These are phyloP conservation scores for Jaminaea rosea DNA, from an alignment of 1,284 basidiomycete species.

Conservation along the genomic window DNA sequence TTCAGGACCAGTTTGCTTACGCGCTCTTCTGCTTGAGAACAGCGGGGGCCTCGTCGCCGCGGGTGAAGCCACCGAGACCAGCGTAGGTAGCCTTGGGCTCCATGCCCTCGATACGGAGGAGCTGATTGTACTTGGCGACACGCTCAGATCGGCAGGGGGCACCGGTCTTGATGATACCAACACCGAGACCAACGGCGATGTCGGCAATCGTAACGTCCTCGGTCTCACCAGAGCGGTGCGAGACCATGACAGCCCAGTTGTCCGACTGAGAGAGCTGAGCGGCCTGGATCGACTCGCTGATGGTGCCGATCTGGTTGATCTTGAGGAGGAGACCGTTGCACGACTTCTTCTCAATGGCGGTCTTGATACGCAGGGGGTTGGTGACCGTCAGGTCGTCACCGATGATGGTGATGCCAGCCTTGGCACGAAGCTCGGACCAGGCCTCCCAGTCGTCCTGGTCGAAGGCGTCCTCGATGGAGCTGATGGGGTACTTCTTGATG, in stretches of 20 bases:
- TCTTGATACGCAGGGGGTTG: constrained; percentile 96
- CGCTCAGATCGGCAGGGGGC: constrained; percentile 87
- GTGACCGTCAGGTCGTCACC: constrained; percentile 98
- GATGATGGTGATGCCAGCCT: constrained; percentile 63
- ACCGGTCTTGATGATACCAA: constrained; percentile 97
- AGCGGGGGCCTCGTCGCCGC: constrained; percentile 11
- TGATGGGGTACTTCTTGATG: constrained; percentile 49
- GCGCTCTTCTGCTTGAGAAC: constrained; percentile 9
- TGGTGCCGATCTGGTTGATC: constrained; percentile 89
- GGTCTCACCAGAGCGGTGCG: constrained; percentile 87
- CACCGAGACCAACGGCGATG: constrained; percentile 84
- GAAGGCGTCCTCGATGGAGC: constrained; percentile 98
- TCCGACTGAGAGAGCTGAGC: constrained; percentile 93
- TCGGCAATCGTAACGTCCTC: constrained; percentile 73
- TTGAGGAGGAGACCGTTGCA: constrained; percentile 98
- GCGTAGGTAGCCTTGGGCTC: constrained; percentile 39
- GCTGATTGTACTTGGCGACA: constrained; percentile 63
- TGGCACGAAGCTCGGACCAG: constrained; percentile 74
- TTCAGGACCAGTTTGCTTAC: too few species aligned
- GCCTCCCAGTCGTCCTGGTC: constrained; percentile 99
- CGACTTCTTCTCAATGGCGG: constrained; percentile 98
- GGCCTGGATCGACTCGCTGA: constrained; percentile 95
- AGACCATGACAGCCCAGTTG: constrained; percentile 99
- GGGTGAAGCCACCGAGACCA: constrained; percentile 40
- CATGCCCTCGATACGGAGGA: constrained; percentile 41